These are phyloP conservation scores for Biscogniauxia mediterranea DNA, from an alignment of 2,329 filamentous ascomycete species.

Conservation along the genomic window DNA sequence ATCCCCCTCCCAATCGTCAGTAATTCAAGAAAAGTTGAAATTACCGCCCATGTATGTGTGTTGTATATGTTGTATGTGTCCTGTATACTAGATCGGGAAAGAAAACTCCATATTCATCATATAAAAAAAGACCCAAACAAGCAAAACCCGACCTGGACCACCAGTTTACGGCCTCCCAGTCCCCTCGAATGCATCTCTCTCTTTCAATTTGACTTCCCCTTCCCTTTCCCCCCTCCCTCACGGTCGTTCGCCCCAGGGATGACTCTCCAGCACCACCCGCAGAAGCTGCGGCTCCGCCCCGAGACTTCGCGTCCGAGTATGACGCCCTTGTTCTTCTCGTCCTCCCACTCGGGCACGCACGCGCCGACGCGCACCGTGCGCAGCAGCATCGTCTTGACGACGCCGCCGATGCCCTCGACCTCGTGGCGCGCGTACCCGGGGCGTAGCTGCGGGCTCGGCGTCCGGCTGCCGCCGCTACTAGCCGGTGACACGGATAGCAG, in stretches of 20 bases:
- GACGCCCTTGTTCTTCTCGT: slow-evolving; percentile 65
- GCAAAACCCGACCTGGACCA: too few species aligned
- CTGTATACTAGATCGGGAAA: too few species aligned
- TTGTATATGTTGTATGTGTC: too few species aligned
- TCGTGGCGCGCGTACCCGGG: slow-evolving; percentile 83
- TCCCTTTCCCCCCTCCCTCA: slow-evolving; percentile 20
- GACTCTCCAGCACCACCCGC: slow-evolving; percentile 83
- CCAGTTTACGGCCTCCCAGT: too few species aligned
- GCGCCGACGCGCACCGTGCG: slow-evolving; percentile 78
- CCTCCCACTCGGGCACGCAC: slow-evolving; percentile 81
- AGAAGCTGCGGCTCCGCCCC: slow-evolving; percentile 76
- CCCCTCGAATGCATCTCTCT: neutral
- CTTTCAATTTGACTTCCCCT: neutral
- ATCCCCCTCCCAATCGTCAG: too few species aligned
- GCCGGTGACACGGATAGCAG: slow-evolving; percentile 20
- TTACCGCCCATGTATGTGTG: too few species aligned
- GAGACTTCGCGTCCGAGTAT: slow-evolving; percentile 69
- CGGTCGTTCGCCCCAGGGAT: slow-evolving; percentile 58
- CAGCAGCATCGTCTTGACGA: slow-evolving; percentile 85
- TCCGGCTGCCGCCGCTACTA: slow-evolving; percentile 23
- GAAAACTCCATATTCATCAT: too few species aligned
- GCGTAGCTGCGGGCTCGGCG: slow-evolving; percentile 50
- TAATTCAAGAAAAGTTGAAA: too few species aligned
- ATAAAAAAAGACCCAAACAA: too few species aligned
- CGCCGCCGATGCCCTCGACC: slow-evolving; percentile 85